Base-by-base conservation (phyloP, 2,329 filamentous ascomycete genomes). In the Curvularia sp. region DNA sequence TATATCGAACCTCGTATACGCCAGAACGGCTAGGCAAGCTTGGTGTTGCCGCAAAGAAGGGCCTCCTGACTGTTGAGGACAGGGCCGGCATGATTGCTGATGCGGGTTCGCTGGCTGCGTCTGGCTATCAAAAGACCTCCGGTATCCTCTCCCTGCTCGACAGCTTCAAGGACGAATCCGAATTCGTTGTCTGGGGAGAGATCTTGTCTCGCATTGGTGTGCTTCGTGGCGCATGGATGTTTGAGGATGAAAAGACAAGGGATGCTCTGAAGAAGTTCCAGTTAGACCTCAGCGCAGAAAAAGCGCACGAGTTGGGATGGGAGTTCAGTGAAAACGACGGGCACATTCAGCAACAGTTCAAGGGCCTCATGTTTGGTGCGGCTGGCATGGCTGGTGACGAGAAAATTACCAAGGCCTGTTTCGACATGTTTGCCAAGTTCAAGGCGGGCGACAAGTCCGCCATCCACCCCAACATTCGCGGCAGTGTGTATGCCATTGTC, bases 151-250 rank as follows among this genome's bases (percentile, higher is more conserved):
- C 90, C 53, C 84, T 98, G 13, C 84, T 98, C 54, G 91, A 96
- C 76, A 89, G 90, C 49, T 95, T 98, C 74, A 86, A 89, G 71
- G 82, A 79, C 61, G 94, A 98, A 80, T 83, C 88, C 0, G 91
- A 96, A 70, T 97, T 93, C 66, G 91, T 97, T 39, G 94, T 98
- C 3, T 98, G 94, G 94, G 93, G 92, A 66, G 93, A 97, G 77
- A 91, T 98, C 58, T 85, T 93, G 49, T 85, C 89, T 46, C 89
- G 93, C 47, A 85, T 97, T 58, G 87, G 86, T 24, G 84, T 88
- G n/a, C 85, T 98, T 35, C 90, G 93, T 66, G 86, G 86, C 53
- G 91, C 94, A 7, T 98, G 93, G 93, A 83, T 94, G 48, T 96
- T 96, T 65, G 92, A 97, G 77, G 90, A 96, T 58, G 78, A 89